phyloP scores from a whole-genome alignment of 805 yeast species.

The Zygotorulaspora danielsina region DNA sequence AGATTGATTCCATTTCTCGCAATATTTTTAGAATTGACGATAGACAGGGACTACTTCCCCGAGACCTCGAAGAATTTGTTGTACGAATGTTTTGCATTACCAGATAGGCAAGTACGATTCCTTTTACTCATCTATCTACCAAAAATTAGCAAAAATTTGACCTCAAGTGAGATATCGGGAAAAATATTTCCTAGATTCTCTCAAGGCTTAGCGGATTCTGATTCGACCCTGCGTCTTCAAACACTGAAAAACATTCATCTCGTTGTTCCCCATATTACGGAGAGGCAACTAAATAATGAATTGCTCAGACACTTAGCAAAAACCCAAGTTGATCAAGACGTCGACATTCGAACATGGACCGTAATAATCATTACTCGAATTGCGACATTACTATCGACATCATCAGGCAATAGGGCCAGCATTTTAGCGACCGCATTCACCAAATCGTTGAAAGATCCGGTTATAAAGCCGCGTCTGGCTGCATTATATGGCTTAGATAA shows the following conservation, averaged over 20 bases:
- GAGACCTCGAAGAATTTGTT: constrained; percentile 50
- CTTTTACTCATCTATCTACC: constrained; percentile 65
- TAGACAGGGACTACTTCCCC: constrained; percentile 39
- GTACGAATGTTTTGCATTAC: constrained; percentile 55
- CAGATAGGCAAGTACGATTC: constrained; percentile 75
- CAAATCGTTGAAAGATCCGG: constrained; percentile 76
- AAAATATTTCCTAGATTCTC: constrained; percentile 62
- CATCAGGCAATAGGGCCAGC: constrained; percentile 45
- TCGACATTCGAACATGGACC: constrained; percentile 33
- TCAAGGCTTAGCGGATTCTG: constrained; percentile 85
- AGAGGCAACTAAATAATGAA: constrained; percentile 83
- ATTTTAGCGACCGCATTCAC: constrained; percentile 85
- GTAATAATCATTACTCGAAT: constrained; percentile 27
- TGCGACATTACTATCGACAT: constrained; percentile 28
- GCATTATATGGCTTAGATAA: constrained; percentile 71
- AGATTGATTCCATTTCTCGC: constrained; percentile 34
- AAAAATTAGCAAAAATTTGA: constrained; percentile 45
- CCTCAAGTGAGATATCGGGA: constrained; percentile 60
- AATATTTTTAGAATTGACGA: constrained; percentile 31
- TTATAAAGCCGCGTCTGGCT: constrained; percentile 66
- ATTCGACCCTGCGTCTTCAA: constrained; percentile 71
- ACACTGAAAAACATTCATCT: constrained; percentile 56
- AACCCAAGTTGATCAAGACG: constrained; percentile 33
- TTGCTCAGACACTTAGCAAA: constrained; percentile 72
- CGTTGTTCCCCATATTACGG: constrained; percentile 61